Evolutionary conservation across 148 eudicot species (phyloP).

Genomic region (Vaccinium myrtillus): DNA sequence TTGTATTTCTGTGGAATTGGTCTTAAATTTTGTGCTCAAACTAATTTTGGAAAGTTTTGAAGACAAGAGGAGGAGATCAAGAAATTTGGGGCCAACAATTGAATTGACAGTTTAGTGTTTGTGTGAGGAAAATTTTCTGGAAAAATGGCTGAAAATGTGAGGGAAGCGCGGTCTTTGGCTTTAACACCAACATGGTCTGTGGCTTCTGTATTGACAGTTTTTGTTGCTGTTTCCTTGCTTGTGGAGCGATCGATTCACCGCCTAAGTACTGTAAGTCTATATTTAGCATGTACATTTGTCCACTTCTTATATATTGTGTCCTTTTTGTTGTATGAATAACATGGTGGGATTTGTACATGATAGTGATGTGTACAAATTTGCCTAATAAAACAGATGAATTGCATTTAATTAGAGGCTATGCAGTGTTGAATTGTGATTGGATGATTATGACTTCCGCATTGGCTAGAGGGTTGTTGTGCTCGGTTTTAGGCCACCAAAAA

Average conservation of each 20-base stretch:
- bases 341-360: constrained; percentile 2
- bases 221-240: constrained; percentile 83
- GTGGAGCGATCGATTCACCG: constrained; percentile 90
- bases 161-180: constrained; percentile 74
- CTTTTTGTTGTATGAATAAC: not conserved
- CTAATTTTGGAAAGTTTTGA: not conserved
- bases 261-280: constrained; percentile 57
- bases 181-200: constrained; percentile 98
- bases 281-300: not conserved
- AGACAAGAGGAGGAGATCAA: not conserved
- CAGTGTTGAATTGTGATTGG: not conserved
- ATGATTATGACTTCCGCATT: not conserved
- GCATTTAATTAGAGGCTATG: not conserved
- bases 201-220: constrained; percentile 83
- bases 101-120: not conserved
- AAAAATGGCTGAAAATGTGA: constrained; percentile 42
- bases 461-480: not conserved
- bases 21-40: not conserved
- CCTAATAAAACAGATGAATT: not conserved
- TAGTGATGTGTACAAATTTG: not conserved
- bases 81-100: not conserved
- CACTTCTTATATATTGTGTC: not conserved
- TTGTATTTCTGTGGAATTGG: not conserved
- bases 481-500: not conserved
- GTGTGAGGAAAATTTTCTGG: not conserved